These are phyloP conservation scores for Erysimum cheiri DNA, from an alignment of 441 rosid species.

Conservation along the genomic window DNA sequence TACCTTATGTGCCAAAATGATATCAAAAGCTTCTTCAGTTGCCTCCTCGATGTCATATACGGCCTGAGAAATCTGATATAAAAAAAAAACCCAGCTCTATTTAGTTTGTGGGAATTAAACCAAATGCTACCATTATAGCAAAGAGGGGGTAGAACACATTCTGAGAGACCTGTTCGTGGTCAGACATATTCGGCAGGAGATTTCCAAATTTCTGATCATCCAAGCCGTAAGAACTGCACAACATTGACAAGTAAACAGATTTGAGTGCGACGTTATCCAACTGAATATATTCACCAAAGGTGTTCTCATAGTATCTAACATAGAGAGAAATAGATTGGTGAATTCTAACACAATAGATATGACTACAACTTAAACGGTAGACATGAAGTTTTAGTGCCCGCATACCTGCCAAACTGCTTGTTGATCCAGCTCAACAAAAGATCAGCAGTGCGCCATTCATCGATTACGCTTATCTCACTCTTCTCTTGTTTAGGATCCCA, in stretches of 20 bases:
- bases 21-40: conserved; percentile 80
- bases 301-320: conserved; percentile 10
- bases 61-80: conserved; percentile 83
- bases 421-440: conserved; percentile 85
- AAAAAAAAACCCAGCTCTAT: conserved; percentile 21
- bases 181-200: conserved; percentile 69
- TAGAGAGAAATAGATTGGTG: conserved; percentile 2
- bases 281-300: conserved; percentile 12
- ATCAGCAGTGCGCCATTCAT: conserved; percentile 82
- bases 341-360: conserved; percentile 8
- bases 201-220: conserved; percentile 84
- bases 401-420: conserved; percentile 83
- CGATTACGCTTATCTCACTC: conserved; percentile 59
- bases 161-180: conserved; percentile 72
- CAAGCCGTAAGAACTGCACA: conserved; percentile 74
- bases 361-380: conserved; percentile 49
- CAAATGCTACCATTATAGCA: conserved; percentile 11
- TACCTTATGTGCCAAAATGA: conserved; percentile 82
- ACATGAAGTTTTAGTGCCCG: conserved; percentile 33
- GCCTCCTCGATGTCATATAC: conserved; percentile 93
- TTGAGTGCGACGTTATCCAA: conserved; percentile 41
- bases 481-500: conserved; percentile 70
- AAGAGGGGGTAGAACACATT: conserved; percentile 9
- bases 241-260: conserved; percentile 46
- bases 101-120: conserved; percentile 12